Conservation (phyloP, 495 filamentous ascomycete genomes). For the Daldinia bambusicola region DNA sequence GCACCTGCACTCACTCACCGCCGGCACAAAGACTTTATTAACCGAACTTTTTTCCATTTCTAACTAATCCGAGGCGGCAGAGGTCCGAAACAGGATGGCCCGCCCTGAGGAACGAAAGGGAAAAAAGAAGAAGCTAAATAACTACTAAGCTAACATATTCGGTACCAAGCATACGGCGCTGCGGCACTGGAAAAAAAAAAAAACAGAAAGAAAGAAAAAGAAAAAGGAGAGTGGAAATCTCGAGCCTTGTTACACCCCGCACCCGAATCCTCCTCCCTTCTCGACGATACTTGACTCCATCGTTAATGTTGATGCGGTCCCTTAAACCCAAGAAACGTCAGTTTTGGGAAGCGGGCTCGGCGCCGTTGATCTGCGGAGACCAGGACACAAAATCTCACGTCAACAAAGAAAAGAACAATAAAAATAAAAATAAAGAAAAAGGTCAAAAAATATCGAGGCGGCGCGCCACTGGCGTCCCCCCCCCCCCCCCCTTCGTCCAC, state of each 20-base stretch:
- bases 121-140: too few relatives aligned
- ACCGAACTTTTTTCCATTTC: neutral
- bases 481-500: conserved; percentile 15
- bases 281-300: conserved; percentile 6
- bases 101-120: conserved; percentile 7
- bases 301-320: conserved; percentile 18
- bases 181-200: conserved; percentile 26
- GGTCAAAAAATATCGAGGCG: conserved; percentile 32
- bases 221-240: conserved; percentile 2
- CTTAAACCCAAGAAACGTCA: conserved; percentile 13
- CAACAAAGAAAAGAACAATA: conserved; percentile 19
- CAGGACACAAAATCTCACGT: conserved; percentile 8
- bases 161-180: conserved; percentile 27
- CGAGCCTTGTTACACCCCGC: conserved; percentile 35
- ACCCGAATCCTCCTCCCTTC: conserved; percentile 31
- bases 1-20: conserved; percentile 19
- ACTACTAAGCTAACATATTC: conserved; percentile 27
- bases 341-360: conserved; percentile 11
- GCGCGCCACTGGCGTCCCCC: conserved; percentile 27
- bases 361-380: conserved; percentile 23
- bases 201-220: too few relatives aligned
- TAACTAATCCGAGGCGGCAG: conserved; percentile 15
- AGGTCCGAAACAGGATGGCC: conserved; percentile 15
- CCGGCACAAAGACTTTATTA: conserved; percentile 11
- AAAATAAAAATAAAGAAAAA: too few relatives aligned